Evolutionary conservation across 2,329 filamentous ascomycete genomes (phyloP).

Genomic region (Fusarium newnesense): DNA sequence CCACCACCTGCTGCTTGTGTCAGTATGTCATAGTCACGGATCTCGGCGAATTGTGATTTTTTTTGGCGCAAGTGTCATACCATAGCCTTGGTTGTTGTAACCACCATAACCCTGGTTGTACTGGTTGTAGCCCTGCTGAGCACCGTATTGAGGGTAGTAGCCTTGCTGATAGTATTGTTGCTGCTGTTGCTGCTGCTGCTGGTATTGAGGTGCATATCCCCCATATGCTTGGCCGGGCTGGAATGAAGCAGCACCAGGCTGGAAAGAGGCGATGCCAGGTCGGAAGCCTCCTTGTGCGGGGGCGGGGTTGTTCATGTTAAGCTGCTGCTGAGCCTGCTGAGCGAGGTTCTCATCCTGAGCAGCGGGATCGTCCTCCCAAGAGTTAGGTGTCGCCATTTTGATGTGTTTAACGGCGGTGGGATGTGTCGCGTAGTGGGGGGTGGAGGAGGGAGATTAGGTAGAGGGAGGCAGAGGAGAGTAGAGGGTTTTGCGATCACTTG

Average conservation of each 20-base stretch:
- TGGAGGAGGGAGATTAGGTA: neutral
- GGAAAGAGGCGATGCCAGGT: conserved; percentile 72
- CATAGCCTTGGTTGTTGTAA: conserved; percentile 61
- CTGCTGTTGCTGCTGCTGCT: conserved; percentile 51
- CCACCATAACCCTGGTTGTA: conserved; percentile 65
- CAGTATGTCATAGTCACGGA: conserved; percentile 19
- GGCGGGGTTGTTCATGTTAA: conserved; percentile 76
- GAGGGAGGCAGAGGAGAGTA: conserved; percentile 21
- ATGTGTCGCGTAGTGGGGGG: conserved; percentile 17
- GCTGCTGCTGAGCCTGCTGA: conserved; percentile 78
- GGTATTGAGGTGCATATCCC: conserved; percentile 65
- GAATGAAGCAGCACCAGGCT: conserved; percentile 76
- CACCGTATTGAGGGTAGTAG: conserved; percentile 69
- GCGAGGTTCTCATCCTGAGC: conserved; percentile 82
- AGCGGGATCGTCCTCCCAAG: conserved; percentile 90
- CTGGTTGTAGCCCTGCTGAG: conserved; percentile 59
- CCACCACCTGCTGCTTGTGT: conserved; percentile 55
- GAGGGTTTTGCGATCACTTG: conserved; percentile 33
- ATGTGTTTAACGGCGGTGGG: conserved; percentile 18
- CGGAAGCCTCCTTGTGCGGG: conserved; percentile 59
- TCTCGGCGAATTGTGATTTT: conserved; percentile 3
- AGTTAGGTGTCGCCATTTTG: conserved; percentile 89
- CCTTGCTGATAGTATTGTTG: conserved; percentile 60
- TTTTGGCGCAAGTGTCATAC: conserved; percentile 35
- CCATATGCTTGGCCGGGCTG: conserved; percentile 77